Evolutionary conservation across 495 filamentous ascomycete genomes (phyloP).

Genomic region (Aspergillus ostianus): DNA sequence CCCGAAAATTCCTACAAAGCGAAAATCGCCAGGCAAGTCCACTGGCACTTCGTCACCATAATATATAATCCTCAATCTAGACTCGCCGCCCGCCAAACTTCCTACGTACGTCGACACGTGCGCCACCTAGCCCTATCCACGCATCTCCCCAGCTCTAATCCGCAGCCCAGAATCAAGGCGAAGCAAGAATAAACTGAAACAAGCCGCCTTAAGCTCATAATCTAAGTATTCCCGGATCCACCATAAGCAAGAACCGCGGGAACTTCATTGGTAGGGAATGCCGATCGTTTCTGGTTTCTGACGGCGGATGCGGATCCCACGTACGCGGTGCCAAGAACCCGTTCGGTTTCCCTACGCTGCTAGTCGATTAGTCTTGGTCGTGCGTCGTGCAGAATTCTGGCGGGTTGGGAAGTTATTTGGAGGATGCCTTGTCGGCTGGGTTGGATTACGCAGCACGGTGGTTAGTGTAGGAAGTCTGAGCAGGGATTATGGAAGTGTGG

Average conservation of each 20-base stretch:
- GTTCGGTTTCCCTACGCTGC: background rate
- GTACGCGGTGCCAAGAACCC: slow-evolving; percentile 25
- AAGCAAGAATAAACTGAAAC: background rate
- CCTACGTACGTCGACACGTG: background rate
- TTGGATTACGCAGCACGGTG: background rate
- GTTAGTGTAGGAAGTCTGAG: too few species aligned
- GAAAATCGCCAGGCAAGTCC: too few species aligned
- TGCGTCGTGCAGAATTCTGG: background rate
- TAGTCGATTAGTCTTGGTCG: background rate
- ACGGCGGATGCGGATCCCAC: slow-evolving; percentile 6
- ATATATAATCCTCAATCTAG: background rate
- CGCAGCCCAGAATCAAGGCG: too few species aligned
- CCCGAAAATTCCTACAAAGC: too few species aligned
- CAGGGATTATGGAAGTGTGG: too few species aligned
- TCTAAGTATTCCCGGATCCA: background rate
- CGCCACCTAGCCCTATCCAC: background rate
- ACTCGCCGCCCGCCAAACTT: background rate
- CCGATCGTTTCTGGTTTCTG: slow-evolving; percentile 4
- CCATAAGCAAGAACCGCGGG: too few species aligned
- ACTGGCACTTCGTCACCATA: background rate
- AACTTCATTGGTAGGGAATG: background rate
- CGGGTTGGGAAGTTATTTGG: background rate
- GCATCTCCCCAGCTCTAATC: background rate
- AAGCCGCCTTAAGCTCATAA: background rate
- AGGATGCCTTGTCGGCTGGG: too few species aligned